A percentile compares a stretch with the other conserved stretches of the same genome.
phyloP scores from a whole-genome alignment of 495 filamentous ascomycete genomes.

The Penicillium lagena region DNA sequence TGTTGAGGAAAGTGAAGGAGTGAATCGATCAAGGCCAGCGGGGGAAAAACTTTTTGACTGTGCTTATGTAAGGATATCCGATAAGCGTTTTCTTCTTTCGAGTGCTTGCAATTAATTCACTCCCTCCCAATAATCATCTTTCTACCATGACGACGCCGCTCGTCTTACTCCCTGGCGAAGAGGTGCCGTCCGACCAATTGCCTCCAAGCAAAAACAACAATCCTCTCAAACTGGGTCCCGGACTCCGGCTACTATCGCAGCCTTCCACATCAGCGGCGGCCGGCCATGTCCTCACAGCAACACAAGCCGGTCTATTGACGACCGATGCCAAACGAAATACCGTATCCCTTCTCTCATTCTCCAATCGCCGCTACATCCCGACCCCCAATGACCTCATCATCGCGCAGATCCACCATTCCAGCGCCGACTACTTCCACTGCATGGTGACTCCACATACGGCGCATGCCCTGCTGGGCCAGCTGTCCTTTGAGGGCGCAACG shows the following conservation, averaged over 20 bases:
- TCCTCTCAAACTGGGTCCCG: conserved; percentile 78
- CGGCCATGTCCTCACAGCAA: conserved; percentile 54
- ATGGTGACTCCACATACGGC: conserved; percentile 63
- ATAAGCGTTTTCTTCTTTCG: conserved; percentile 7
- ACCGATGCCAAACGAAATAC: conserved; percentile 69
- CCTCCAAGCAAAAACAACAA: conserved; percentile 52
- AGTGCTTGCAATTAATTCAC: background rate
- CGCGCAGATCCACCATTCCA: conserved; percentile 70
- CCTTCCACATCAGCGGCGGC: conserved; percentile 14
- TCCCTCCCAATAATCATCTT: background rate
- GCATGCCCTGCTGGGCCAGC: conserved; percentile 70
- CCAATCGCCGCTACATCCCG: conserved; percentile 67
- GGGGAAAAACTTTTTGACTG: background rate
- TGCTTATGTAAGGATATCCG: conserved; percentile 17
- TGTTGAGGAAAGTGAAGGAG: no score
- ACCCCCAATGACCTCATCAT: conserved; percentile 74
- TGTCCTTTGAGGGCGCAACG: conserved; percentile 84
- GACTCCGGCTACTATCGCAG: conserved; percentile 50
- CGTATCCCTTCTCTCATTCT: conserved; percentile 29
- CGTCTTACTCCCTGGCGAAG: conserved; percentile 73
- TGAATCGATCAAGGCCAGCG: no score
- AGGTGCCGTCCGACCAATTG: conserved; percentile 51
- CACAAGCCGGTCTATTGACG: conserved; percentile 71
- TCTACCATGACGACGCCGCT: conserved; percentile 38
- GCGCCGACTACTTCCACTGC: conserved; percentile 70